phyloP scores from a whole-genome alignment of 2,329 filamentous ascomycete species.

The Clarireedia homoeocarpa region DNA sequence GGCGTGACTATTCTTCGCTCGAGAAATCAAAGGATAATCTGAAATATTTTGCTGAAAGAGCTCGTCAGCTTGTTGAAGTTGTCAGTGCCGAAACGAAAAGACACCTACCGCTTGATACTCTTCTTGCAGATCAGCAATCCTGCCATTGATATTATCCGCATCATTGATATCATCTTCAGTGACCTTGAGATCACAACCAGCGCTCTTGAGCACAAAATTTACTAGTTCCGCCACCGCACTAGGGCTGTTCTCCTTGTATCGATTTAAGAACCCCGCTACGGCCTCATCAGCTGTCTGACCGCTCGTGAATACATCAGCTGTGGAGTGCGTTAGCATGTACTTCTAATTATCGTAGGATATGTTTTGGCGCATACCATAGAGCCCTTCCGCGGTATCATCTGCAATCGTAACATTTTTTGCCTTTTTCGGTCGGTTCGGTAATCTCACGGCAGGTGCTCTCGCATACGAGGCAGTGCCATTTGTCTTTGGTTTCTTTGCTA shows the following conservation, averaged over 20 bases:
- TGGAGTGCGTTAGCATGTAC: conserved; percentile 18
- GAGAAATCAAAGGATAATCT: conserved; percentile 87
- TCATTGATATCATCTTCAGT: conserved; percentile 80
- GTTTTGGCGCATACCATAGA: conserved; percentile 23
- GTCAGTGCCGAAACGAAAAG: neutral
- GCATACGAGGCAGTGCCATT: conserved; percentile 50
- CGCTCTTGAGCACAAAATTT: conserved; percentile 60
- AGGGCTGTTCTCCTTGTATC: conserved; percentile 47
- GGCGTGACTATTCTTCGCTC: conserved; percentile 63
- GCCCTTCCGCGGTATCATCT: conserved; percentile 25
- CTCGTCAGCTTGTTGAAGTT: too few species aligned
- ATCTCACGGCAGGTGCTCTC: conserved; percentile 42
- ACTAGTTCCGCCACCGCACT: conserved; percentile 53
- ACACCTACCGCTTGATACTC: conserved; percentile 68
- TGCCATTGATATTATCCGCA: conserved; percentile 74
- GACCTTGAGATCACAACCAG: conserved; percentile 75
- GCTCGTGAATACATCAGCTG: conserved; percentile 57
- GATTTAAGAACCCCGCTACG: conserved; percentile 51
- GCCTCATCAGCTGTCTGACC: conserved; percentile 49
- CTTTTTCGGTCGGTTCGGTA: conserved; percentile 28
- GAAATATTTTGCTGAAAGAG: conserved; percentile 60
- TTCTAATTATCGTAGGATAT: neutral
- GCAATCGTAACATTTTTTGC: conserved; percentile 39
- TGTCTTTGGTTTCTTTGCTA: conserved; percentile 55
- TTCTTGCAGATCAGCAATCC: conserved; percentile 76